Conservation (phyloP, 1,284 basidiomycete genomes). For the Puccinia polysora region DNA sequence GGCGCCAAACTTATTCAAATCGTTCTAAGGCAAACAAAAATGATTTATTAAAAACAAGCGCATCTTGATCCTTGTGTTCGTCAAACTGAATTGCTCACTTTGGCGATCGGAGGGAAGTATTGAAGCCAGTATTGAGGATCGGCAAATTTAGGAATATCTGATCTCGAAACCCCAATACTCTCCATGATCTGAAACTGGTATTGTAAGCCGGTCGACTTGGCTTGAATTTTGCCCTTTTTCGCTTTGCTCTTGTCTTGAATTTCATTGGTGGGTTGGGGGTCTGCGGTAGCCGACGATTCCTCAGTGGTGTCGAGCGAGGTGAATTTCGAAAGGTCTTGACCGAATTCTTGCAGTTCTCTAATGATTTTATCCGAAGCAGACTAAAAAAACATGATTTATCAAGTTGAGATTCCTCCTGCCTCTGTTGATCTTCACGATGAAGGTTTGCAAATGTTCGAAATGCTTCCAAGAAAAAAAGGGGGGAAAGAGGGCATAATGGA, state of each 20-base stretch:
- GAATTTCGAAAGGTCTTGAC: constrained; percentile 71
- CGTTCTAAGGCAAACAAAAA: constrained; percentile 58
- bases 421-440: neutral
- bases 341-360: constrained; percentile 94
- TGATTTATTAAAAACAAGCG: neutral
- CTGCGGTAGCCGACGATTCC: constrained; percentile 4
- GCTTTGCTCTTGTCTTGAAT: constrained; percentile 61
- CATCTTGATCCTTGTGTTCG: neutral
- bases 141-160: constrained; percentile 92
- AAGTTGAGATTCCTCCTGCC: neutral
- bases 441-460: constrained; percentile 57
- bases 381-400: constrained; percentile 42
- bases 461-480: constrained; percentile 20
- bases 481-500: no score
- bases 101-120: constrained; percentile 94
- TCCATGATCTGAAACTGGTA: constrained; percentile 99
- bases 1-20: constrained; percentile 80
- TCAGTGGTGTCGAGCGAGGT: constrained; percentile 44
- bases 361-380: constrained; percentile 92
- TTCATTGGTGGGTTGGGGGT: constrained; percentile 46
- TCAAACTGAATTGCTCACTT: constrained; percentile 56
- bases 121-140: constrained; percentile 87
- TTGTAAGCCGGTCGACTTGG: constrained; percentile 85
- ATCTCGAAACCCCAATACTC: constrained; percentile 64
- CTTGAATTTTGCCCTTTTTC: constrained; percentile 91